A percentile compares a stretch with the other conserved stretches of the same genome.
phyloP scores from a whole-genome alignment of 208 protist species.

The Kentomonas sorsogonicus region DNA sequence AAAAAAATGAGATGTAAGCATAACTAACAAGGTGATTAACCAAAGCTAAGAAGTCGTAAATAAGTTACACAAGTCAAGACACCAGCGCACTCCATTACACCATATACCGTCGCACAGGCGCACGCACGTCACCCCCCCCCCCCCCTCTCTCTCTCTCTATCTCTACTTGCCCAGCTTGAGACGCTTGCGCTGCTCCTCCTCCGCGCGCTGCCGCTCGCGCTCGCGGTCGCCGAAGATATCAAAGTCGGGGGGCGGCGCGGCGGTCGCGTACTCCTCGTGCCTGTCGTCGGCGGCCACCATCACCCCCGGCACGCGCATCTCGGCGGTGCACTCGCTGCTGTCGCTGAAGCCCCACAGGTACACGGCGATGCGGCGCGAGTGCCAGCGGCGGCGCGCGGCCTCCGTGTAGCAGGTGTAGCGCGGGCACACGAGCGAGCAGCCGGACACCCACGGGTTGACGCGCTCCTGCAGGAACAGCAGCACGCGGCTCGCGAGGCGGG shows the following conservation, averaged over 20 bases:
- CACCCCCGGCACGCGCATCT: conserved; percentile 69
- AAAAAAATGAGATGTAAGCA: too few species aligned
- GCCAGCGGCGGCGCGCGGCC: conserved; percentile 54
- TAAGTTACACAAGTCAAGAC: neutral
- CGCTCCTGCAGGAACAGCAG: conserved; percentile 46
- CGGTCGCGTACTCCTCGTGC: conserved; percentile 59
- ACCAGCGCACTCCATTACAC: neutral
- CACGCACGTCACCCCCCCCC: too few species aligned
- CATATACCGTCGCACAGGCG: neutral
- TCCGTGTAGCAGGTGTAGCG: conserved; percentile 52
- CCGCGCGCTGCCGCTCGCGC: conserved; percentile 22
- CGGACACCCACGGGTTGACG: conserved; percentile 65
- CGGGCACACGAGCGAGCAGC: conserved; percentile 77
- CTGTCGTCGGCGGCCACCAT: conserved; percentile 66
- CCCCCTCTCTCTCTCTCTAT: neutral
- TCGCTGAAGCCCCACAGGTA: conserved; percentile 74
- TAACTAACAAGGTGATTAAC: too few species aligned
- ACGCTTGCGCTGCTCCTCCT: neutral
- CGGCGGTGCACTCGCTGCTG: conserved; percentile 41
- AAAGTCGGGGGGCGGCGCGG: conserved; percentile 50
- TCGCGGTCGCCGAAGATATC: conserved; percentile 73
- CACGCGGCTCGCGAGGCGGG: conserved; percentile 35
- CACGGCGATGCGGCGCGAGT: conserved; percentile 60
- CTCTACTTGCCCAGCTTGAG: conserved; percentile 18
- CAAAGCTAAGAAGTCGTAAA: too few species aligned